These are phyloP conservation scores for Fusarium globosum DNA, from an alignment of 2,329 filamentous ascomycete species.

Conservation along the genomic window DNA sequence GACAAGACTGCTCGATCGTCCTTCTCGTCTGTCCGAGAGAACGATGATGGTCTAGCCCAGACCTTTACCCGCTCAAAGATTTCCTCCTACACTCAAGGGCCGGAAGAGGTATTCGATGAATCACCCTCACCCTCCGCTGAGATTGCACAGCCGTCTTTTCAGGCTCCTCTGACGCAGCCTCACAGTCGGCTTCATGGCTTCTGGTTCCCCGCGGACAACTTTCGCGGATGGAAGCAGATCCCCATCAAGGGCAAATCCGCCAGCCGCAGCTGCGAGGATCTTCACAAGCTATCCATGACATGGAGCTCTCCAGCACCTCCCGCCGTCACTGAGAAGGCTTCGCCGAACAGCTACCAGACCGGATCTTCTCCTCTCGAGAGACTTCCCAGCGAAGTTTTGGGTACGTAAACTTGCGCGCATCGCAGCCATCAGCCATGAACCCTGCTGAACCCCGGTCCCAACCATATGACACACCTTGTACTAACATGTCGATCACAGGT, in stretches of 20 bases:
- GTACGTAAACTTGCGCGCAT: slow-evolving; percentile 59
- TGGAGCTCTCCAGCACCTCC: slow-evolving; percentile 60
- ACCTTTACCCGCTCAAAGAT: slow-evolving; percentile 72
- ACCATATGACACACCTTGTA: slow-evolving; percentile 22
- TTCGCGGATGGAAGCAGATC: slow-evolving; percentile 72
- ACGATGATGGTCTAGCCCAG: slow-evolving; percentile 68
- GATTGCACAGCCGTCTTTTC: slow-evolving; percentile 59
- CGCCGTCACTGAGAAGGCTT: slow-evolving; percentile 45
- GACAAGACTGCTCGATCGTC: slow-evolving; percentile 62
- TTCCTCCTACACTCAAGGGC: slow-evolving; percentile 64
- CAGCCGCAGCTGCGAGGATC: slow-evolving; percentile 71
- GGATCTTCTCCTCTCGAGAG: slow-evolving; percentile 71
- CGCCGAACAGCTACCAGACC: slow-evolving; percentile 48
- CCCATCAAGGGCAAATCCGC: slow-evolving; percentile 67
- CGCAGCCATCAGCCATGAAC: background rate
- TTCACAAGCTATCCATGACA: slow-evolving; percentile 65
- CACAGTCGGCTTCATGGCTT: slow-evolving; percentile 67
- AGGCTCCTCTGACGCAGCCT: slow-evolving; percentile 65
- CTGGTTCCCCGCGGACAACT: slow-evolving; percentile 68
- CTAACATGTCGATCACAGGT: slow-evolving; percentile 58
- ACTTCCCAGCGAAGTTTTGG: slow-evolving; percentile 76
- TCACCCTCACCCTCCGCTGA: slow-evolving; percentile 56
- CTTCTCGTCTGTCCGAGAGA: slow-evolving; percentile 72
- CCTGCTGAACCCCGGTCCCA: slow-evolving; percentile 22
- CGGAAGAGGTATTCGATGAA: slow-evolving; percentile 65